Evolutionary conservation across 371 early-diverging fungal genomes (phyloP).

Genomic region (Mucor irregularis): DNA sequence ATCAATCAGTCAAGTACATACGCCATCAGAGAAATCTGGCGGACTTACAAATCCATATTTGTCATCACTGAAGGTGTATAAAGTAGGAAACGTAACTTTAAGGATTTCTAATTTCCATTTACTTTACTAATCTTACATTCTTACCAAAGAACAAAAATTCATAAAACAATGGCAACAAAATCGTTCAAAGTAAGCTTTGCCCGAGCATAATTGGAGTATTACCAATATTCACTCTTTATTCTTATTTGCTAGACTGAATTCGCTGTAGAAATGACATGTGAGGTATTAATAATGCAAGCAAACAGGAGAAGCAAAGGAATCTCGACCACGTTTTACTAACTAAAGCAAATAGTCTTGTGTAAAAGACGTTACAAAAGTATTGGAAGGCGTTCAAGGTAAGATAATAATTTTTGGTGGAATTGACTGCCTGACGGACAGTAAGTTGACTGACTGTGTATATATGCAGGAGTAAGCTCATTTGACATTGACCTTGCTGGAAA

Average conservation of each 20-base stretch:
- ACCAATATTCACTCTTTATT: too few relatives aligned
- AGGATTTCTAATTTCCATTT: background rate
- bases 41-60: too few relatives aligned
- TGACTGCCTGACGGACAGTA: background rate
- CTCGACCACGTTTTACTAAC: background rate
- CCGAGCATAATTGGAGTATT: too few relatives aligned
- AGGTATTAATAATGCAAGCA: slow-evolving; percentile 25
- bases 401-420: background rate
- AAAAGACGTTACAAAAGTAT: slow-evolving; percentile 57
- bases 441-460: slow-evolving; percentile 5
- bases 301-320: too few relatives aligned
- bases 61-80: too few relatives aligned
- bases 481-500: slow-evolving; percentile 61
- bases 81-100: too few relatives aligned
- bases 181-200: slow-evolving; percentile 22
- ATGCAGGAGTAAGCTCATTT: slow-evolving; percentile 52
- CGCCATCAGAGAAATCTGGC: too few relatives aligned
- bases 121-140: background rate
- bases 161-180: slow-evolving; percentile 13
- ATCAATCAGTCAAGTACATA: too few relatives aligned
- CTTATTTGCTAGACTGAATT: slow-evolving; percentile 68
- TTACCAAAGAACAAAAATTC: background rate
- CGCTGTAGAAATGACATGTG: slow-evolving; percentile 84
- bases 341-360: slow-evolving; percentile 54
- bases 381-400: slow-evolving; percentile 55